phyloP scores from a whole-genome alignment of 192 early-diverging fungal genomes.

The Geranomyces michiganensis region DNA sequence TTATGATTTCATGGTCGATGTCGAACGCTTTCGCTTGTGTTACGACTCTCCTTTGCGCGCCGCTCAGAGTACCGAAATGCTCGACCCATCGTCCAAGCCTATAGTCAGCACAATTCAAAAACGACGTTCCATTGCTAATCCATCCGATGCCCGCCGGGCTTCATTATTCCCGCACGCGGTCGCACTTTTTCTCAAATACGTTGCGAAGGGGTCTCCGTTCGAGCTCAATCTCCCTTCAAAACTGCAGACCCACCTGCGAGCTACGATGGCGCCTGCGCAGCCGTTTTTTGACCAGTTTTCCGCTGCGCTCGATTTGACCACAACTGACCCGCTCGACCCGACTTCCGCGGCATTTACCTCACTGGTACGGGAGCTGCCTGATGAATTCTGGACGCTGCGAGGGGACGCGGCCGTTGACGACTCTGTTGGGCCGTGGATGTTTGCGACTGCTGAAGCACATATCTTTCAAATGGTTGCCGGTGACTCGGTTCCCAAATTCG shows the following conservation, averaged over 20 bases:
- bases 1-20: constrained; percentile 69
- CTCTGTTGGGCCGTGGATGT: constrained; percentile 43
- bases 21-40: constrained; percentile 50
- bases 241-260: constrained; percentile 41
- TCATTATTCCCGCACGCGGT: constrained; percentile 37
- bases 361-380: constrained; percentile 13
- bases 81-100: constrained; percentile 1
- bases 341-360: constrained; percentile 28
- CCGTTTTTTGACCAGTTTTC: constrained; percentile 58
- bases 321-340: constrained; percentile 52
- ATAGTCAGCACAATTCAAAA: neutral
- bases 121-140: neutral
- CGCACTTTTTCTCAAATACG: constrained; percentile 48
- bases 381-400: constrained; percentile 4
- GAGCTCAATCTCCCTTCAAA: constrained; percentile 50
- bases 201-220: constrained; percentile 37
- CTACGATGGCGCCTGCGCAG: constrained; percentile 39
- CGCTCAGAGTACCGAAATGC: neutral
- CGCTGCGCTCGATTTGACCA: constrained; percentile 50
- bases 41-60: constrained; percentile 28
- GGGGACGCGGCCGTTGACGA: neutral
- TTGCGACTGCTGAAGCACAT: constrained; percentile 66
- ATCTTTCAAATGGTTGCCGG: constrained; percentile 74
- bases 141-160: neutral
- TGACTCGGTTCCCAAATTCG: constrained; percentile 77